phyloP scores from a whole-genome alignment of 2,329 filamentous ascomycete genomes.

The Cyphellophora attinorum region DNA sequence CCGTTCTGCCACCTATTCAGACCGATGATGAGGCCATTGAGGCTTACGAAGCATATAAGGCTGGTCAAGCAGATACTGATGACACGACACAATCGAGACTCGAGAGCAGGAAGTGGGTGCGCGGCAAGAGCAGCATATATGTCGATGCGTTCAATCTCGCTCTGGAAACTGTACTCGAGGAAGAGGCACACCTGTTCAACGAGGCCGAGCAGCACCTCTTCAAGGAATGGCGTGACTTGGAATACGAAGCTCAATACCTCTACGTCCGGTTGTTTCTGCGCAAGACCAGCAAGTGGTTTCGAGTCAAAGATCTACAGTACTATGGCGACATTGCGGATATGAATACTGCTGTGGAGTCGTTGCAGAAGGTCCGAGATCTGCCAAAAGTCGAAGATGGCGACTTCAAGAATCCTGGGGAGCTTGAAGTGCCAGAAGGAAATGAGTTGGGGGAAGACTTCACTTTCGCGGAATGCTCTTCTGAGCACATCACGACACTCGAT shows the following conservation, averaged over 20 bases:
- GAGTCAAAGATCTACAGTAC: slow-evolving; percentile 67
- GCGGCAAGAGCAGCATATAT: slow-evolving; percentile 80
- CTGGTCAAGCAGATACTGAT: slow-evolving; percentile 38
- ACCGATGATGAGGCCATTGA: slow-evolving; percentile 64
- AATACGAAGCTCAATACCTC: slow-evolving; percentile 85
- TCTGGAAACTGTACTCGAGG: slow-evolving; percentile 76
- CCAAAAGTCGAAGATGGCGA: slow-evolving; percentile 32
- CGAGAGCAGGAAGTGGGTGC: slow-evolving; percentile 55
- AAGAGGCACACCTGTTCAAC: slow-evolving; percentile 82
- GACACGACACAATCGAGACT: slow-evolving; percentile 40
- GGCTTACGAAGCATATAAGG: slow-evolving; percentile 64
- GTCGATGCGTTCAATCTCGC: slow-evolving; percentile 95
- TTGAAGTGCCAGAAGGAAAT: slow-evolving; percentile 36
- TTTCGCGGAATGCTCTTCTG: slow-evolving; percentile 71
- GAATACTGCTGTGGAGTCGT: slow-evolving; percentile 50
- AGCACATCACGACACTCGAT: slow-evolving; percentile 65
- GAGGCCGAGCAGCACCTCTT: slow-evolving; percentile 71
- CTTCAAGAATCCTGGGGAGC: slow-evolving; percentile 35
- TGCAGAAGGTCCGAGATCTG: slow-evolving; percentile 52
- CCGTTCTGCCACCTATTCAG: slow-evolving; percentile 57
- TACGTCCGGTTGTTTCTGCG: slow-evolving; percentile 84
- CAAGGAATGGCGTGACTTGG: slow-evolving; percentile 58
- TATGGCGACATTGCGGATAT: slow-evolving; percentile 74
- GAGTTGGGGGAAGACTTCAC: slow-evolving; percentile 51
- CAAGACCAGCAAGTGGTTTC: slow-evolving; percentile 87